Evolutionary conservation across 352 stramenopile species (phyloP).

Genomic region (Pythium sukuiense): DNA sequence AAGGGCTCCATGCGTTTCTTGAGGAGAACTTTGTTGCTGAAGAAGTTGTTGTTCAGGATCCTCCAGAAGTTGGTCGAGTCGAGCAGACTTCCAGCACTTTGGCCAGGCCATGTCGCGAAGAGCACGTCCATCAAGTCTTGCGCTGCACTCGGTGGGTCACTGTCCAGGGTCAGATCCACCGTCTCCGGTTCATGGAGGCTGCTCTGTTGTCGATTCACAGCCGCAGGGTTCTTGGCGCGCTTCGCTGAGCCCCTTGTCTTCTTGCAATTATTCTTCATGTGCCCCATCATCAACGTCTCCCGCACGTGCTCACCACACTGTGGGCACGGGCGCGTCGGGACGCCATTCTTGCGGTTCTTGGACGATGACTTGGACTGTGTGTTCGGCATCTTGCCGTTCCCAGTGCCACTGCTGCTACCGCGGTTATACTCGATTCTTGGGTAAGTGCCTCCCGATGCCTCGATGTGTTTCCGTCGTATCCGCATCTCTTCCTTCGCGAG

Average conservation of each 20-base stretch:
- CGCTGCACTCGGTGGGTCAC: slow-evolving; percentile 24
- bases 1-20: slow-evolving; percentile 78
- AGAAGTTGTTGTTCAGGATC: slow-evolving; percentile 69
- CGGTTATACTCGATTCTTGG: slow-evolving; percentile 43
- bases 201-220: slow-evolving; percentile 37
- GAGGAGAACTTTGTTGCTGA: slow-evolving; percentile 51
- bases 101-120: slow-evolving; percentile 80
- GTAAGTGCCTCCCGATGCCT: slow-evolving; percentile 34
- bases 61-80: slow-evolving; percentile 82
- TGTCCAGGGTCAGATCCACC: slow-evolving; percentile 29
- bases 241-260: slow-evolving; percentile 22
- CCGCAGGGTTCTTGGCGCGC: slow-evolving; percentile 34
- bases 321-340: slow-evolving; percentile 48
- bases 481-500: slow-evolving; percentile 46
- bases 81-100: slow-evolving; percentile 66
- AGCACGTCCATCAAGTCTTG: slow-evolving; percentile 67
- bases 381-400: slow-evolving; percentile 3
- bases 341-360: slow-evolving; percentile 38
- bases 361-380: slow-evolving; percentile 2
- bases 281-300: slow-evolving; percentile 65
- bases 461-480: slow-evolving; percentile 40
- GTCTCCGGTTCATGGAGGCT: slow-evolving; percentile 22
- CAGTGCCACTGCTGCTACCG: slow-evolving; percentile 10
- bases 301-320: slow-evolving; percentile 64
- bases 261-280: slow-evolving; percentile 60